These are phyloP conservation scores for Aspergillus haitiensis DNA, from an alignment of 495 filamentous ascomycete species.

Conservation along the genomic window DNA sequence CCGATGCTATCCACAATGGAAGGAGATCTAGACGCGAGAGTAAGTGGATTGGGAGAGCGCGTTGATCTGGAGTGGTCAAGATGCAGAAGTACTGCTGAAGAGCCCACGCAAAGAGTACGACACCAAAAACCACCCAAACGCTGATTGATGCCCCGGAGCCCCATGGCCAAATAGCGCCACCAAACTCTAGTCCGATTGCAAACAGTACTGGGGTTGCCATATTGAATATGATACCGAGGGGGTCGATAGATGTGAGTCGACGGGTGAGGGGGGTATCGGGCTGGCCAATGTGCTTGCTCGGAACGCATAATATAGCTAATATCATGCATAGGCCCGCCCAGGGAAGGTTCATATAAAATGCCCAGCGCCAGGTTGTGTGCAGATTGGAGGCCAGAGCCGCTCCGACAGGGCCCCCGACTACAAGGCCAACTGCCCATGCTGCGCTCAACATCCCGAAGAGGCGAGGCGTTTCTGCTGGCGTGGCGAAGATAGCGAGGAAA, in stretches of 20 bases:
- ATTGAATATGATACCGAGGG: constrained; percentile 26
- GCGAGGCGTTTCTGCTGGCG: constrained; percentile 40
- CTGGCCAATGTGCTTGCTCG: constrained; percentile 21
- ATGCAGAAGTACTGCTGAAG: constrained; percentile 21
- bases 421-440: constrained; percentile 45
- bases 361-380: constrained; percentile 56
- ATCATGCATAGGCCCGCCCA: constrained; percentile 49
- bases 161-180: constrained; percentile 53
- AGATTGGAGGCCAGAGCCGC: constrained; percentile 55
- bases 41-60: constrained; percentile 15
- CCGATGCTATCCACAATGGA: constrained; percentile 18
- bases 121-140: constrained; percentile 47
- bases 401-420: constrained; percentile 54
- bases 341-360: constrained; percentile 65
- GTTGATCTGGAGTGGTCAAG: constrained; percentile 12
- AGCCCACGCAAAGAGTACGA: constrained; percentile 40
- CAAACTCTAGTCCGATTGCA: constrained; percentile 24
- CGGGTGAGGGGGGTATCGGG: constrained; percentile 12
- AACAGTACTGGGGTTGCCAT: constrained; percentile 21
- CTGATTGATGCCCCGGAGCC: constrained; percentile 49
- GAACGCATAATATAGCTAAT: constrained; percentile 52
- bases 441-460: constrained; percentile 42
- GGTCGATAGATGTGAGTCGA: constrained; percentile 18
- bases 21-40: constrained; percentile 12
- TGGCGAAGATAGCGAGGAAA: constrained; percentile 43